These are phyloP conservation scores for Globisporangium ultimum DNA, from an alignment of 352 stramenopile genomes.

Conservation along the genomic window DNA sequence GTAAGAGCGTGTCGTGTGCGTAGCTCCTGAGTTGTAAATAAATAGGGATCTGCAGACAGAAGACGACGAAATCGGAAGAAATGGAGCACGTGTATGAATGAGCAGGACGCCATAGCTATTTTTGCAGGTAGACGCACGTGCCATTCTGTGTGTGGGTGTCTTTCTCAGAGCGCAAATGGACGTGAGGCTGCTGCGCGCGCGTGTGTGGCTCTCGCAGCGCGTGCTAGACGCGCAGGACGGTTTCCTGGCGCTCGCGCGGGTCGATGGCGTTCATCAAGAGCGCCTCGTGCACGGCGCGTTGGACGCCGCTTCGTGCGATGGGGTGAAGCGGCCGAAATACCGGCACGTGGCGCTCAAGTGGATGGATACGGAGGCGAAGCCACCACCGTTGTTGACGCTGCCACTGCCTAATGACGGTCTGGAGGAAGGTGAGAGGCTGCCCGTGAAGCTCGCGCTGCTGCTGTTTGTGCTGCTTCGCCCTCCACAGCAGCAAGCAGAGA, in stretches of 20 bases:
- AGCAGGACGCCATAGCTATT: no score
- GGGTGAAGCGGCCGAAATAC: constrained; percentile 8
- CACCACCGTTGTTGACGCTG: constrained; percentile 7
- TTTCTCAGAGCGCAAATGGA: constrained; percentile 16
- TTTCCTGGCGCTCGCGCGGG: constrained; percentile 31
- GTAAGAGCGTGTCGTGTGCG: no score
- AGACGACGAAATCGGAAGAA: no score
- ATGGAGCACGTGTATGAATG: no score
- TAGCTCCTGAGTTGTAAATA: no score
- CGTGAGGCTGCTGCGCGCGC: constrained; percentile 29
- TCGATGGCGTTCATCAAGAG: constrained; percentile 10
- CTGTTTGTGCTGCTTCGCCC: constrained; percentile 26
- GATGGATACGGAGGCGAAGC: constrained; percentile 14
- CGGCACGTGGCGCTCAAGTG: constrained; percentile 26
- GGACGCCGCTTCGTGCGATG: constrained; percentile 2
- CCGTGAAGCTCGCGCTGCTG: constrained; percentile 22
- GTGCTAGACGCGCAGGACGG: constrained; percentile 25
- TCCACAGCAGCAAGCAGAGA: not conserved
- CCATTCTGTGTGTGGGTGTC: not conserved
- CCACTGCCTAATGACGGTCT: no score
- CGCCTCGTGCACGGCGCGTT: constrained; percentile 25
- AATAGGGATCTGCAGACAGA: no score
- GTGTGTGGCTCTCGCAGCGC: constrained; percentile 35
- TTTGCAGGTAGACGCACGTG: no score
- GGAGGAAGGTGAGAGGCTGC: no score